Percentiles rank a stretch among this genome's conserved stretches.
Evolutionary conservation across 2,329 filamentous ascomycete genomes (phyloP).

Genomic region (Calonectria ilicicola): DNA sequence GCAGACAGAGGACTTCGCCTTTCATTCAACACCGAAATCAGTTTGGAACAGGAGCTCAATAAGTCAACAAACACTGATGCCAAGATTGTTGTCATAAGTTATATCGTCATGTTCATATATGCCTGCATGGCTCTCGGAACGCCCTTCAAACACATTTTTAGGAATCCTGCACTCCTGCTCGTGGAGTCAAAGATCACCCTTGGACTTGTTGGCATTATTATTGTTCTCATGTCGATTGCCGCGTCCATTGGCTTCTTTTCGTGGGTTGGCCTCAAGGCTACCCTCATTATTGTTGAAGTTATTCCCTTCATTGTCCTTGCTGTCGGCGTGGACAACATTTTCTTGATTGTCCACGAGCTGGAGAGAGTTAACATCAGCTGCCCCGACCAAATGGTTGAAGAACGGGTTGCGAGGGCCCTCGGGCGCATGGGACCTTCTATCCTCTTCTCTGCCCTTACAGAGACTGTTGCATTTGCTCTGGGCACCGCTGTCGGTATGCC

Average conservation of each 20-base stretch:
- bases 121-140: slow-evolving; percentile 93
- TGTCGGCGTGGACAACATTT: slow-evolving; percentile 98
- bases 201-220: slow-evolving; percentile 93
- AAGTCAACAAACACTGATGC: slow-evolving; percentile 99
- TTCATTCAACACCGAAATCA: slow-evolving; percentile 96
- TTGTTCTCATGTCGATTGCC: slow-evolving; percentile 97
- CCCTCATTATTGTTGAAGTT: slow-evolving; percentile 97
- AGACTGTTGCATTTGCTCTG: slow-evolving; percentile 92
- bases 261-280: slow-evolving; percentile 91
- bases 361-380: slow-evolving; percentile 94
- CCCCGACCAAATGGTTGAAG: slow-evolving; percentile 87
- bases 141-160: slow-evolving; percentile 80
- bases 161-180: slow-evolving; percentile 84
- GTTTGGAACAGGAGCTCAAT: slow-evolving; percentile 94
- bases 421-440: slow-evolving; percentile 98
- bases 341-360: slow-evolving; percentile 97
- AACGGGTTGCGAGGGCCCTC: slow-evolving; percentile 87
- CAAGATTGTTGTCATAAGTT: slow-evolving; percentile 96
- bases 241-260: slow-evolving; percentile 96
- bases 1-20: slow-evolving; percentile 81
- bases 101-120: slow-evolving; percentile 98
- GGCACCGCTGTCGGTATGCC: slow-evolving; percentile 98
- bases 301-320: slow-evolving; percentile 97
- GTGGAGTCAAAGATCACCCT: slow-evolving; percentile 98
- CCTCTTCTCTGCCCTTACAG: slow-evolving; percentile 91